Evolutionary conservation across 2,329 filamentous ascomycete genomes (phyloP).

Genomic region (Trichoderma atrobrunneum): DNA sequence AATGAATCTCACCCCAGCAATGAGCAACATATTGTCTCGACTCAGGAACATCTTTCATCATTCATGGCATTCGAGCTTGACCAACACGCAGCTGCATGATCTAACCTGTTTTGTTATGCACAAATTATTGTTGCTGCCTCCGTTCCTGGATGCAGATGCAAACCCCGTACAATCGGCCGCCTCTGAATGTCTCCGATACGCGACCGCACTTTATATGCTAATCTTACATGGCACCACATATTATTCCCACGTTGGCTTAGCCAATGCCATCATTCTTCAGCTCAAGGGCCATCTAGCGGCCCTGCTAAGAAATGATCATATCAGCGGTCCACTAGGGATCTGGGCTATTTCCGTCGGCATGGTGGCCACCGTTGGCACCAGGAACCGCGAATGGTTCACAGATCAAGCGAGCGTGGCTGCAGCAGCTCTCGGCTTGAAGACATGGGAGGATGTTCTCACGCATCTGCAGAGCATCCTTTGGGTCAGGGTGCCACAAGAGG

Average conservation of each 20-base stretch:
- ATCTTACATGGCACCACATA: constrained; percentile 11
- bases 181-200: constrained; percentile 7
- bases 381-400: not conserved
- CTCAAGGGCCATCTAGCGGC: not conserved
- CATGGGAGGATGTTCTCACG: not conserved
- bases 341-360: constrained; percentile 6
- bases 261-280: not conserved
- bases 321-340: not conserved
- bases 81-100: constrained; percentile 1
- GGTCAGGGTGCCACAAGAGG: constrained; percentile 2
- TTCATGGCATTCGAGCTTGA: not conserved
- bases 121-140: not conserved
- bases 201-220: constrained; percentile 8
- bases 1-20: not conserved
- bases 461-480: constrained; percentile 1
- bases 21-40: not conserved
- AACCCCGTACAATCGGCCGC: not conserved
- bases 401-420: not conserved
- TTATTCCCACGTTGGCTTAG: constrained; percentile 6
- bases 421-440: not conserved
- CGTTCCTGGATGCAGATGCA: not conserved
- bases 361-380: not conserved
- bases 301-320: not conserved
- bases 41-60: not conserved
- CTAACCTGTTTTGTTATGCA: constrained; percentile 10